Conservation (phyloP, 208 protist species). For the Acanthamoeba royreba region DNA sequence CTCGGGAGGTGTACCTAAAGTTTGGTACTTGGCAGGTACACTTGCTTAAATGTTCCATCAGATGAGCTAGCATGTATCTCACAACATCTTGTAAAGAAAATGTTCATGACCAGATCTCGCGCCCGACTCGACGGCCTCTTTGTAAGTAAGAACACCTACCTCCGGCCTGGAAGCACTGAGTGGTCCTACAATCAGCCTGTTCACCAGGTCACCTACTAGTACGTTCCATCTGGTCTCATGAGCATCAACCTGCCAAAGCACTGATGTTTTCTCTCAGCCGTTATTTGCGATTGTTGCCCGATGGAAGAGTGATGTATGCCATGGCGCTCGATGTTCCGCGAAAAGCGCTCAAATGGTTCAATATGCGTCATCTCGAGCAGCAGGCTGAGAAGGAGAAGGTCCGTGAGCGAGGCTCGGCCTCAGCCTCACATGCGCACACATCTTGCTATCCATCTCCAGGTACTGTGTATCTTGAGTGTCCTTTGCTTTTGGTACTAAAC, state of each 20-base stretch:
- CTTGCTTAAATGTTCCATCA: background rate
- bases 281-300: background rate
- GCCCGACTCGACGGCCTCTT: background rate
- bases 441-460: background rate
- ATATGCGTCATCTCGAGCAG: background rate
- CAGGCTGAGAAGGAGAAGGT: background rate
- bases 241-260: background rate
- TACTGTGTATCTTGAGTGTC: background rate
- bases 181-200: conserved; percentile 14
- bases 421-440: too few relatives aligned
- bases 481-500: background rate
- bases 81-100: too few relatives aligned
- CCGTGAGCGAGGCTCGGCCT: background rate
- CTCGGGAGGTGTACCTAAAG: background rate
- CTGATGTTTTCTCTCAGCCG: background rate
- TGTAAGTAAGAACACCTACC: background rate
- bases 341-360: conserved; percentile 36
- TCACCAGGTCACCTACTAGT: conserved; percentile 24
- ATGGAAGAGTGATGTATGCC: background rate
- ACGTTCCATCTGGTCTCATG: background rate
- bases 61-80: too few relatives aligned
- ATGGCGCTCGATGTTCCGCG: conserved; percentile 11
- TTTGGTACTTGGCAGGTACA: background rate
- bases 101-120: background rate
- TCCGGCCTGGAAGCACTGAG: background rate